Evolutionary conservation across 2,329 filamentous ascomycete species (phyloP).

Genomic region (Macrophomina tecta): DNA sequence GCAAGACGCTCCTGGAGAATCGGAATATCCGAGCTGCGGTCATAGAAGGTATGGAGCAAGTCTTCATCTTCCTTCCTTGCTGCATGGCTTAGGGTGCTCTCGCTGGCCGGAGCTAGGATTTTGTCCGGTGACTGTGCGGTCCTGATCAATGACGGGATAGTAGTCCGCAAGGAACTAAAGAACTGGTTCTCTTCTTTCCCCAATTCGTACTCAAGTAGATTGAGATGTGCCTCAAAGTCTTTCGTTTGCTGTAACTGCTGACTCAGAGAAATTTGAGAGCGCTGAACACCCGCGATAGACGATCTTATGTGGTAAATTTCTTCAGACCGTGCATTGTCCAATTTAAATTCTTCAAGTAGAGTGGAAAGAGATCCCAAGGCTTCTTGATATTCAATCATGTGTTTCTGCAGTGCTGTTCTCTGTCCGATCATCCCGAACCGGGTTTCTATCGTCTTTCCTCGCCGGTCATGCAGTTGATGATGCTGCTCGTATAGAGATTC

Average conservation of each 20-base stretch:
- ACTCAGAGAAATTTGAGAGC: background rate
- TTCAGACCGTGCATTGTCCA: background rate
- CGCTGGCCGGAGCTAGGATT: background rate
- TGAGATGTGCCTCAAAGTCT: background rate
- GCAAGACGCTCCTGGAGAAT: constrained; percentile 14
- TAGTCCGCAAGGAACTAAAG: background rate
- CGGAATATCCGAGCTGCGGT: constrained; percentile 15
- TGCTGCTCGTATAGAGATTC: background rate
- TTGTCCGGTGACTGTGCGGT: background rate
- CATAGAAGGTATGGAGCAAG: constrained; percentile 11
- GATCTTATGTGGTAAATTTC: background rate
- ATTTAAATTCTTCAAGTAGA: background rate
- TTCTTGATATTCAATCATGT: background rate
- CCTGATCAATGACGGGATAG: background rate
- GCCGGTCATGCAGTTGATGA: background rate
- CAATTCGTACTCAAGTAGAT: background rate
- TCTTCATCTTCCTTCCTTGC: background rate
- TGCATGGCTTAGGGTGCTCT: background rate
- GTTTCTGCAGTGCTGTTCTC: background rate
- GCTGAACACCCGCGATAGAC: background rate
- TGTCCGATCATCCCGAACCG: constrained; percentile 1
- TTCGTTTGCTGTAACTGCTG: background rate
- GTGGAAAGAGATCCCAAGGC: background rate
- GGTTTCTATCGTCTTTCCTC: background rate
- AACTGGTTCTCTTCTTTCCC: constrained; percentile 12